phyloP scores from a whole-genome alignment of 768 basidiomycete species.

The Cystofilobasidium capitatum region DNA sequence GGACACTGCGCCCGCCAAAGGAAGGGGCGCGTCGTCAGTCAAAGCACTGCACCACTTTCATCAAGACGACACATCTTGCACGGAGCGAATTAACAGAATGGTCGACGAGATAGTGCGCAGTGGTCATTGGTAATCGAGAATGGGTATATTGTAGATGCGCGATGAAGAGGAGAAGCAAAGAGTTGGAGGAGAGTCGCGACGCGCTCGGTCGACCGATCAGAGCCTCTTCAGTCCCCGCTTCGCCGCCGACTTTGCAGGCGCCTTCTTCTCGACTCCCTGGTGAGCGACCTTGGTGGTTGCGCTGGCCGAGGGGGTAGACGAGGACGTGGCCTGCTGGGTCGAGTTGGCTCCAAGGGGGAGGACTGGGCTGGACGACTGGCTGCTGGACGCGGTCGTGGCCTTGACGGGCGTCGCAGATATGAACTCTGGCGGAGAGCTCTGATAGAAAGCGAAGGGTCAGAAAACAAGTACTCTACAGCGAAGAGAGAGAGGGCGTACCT shows the following conservation, averaged over 20 bases:
- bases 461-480: not conserved
- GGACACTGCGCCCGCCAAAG: too few relatives aligned
- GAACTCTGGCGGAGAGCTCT: slow-evolving; percentile 24
- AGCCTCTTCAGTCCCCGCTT: slow-evolving; percentile 25
- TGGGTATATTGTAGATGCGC: too few relatives aligned
- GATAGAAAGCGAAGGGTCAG: not conserved
- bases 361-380: slow-evolving; percentile 4
- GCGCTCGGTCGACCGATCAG: slow-evolving; percentile 3
- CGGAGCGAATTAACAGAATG: too few relatives aligned
- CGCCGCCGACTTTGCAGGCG: slow-evolving; percentile 18
- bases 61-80: too few relatives aligned
- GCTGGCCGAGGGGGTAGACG: not conserved
- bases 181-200: not conserved
- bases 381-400: not conserved
- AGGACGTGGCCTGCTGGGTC: not conserved
- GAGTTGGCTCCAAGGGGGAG: slow-evolving; percentile 13
- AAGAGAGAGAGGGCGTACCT: slow-evolving; percentile 41
- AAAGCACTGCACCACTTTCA: too few relatives aligned
- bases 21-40: too few relatives aligned
- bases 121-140: too few relatives aligned
- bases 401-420: not conserved
- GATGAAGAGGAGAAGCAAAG: not conserved
- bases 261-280: not conserved
- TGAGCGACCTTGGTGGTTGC: not conserved
- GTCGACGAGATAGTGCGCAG: too few relatives aligned